These are phyloP conservation scores for Russula emetica DNA, from an alignment of 768 basidiomycete genomes.

Conservation along the genomic window DNA sequence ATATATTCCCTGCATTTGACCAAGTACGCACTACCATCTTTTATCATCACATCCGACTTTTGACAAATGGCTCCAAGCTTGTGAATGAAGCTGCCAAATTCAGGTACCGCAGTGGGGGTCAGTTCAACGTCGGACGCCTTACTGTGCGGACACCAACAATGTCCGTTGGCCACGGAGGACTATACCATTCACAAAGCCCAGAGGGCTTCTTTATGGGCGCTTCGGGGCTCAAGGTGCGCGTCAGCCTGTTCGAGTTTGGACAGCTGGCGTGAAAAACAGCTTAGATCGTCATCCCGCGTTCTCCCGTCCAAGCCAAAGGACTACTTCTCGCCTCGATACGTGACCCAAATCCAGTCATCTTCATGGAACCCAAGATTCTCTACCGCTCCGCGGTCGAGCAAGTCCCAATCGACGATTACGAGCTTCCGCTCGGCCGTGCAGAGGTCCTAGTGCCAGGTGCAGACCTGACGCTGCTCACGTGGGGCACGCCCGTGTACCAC, in stretches of 20 bases:
- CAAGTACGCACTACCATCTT: slow-evolving; percentile 49
- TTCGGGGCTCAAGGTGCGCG: slow-evolving; percentile 72
- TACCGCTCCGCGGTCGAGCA: slow-evolving; percentile 94
- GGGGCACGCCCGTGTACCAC: slow-evolving; percentile 91
- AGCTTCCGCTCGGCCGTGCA: slow-evolving; percentile 76
- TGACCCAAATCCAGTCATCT: slow-evolving; percentile 90
- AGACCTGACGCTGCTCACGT: slow-evolving; percentile 86
- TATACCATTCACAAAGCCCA: slow-evolving; percentile 94
- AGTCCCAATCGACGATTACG: slow-evolving; percentile 84
- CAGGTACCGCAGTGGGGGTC: slow-evolving; percentile 83
- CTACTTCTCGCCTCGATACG: slow-evolving; percentile 80
- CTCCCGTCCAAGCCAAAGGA: slow-evolving; percentile 94
- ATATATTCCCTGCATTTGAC: slow-evolving; percentile 93
- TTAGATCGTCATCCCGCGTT: slow-evolving; percentile 83
- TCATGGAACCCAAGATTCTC: slow-evolving; percentile 93
- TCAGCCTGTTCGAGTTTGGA: background rate
- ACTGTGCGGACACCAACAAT: slow-evolving; percentile 85
- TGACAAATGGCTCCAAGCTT: slow-evolving; percentile 44
- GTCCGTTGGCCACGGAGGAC: slow-evolving; percentile 86
- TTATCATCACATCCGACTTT: background rate
- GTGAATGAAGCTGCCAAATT: slow-evolving; percentile 96
- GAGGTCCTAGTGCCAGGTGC: slow-evolving; percentile 70
- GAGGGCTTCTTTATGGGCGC: slow-evolving; percentile 94
- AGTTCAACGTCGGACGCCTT: slow-evolving; percentile 74
- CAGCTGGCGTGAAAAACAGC: background rate